Conservation (phyloP, 768 basidiomycete genomes). For the Tubosaeta sp. region DNA sequence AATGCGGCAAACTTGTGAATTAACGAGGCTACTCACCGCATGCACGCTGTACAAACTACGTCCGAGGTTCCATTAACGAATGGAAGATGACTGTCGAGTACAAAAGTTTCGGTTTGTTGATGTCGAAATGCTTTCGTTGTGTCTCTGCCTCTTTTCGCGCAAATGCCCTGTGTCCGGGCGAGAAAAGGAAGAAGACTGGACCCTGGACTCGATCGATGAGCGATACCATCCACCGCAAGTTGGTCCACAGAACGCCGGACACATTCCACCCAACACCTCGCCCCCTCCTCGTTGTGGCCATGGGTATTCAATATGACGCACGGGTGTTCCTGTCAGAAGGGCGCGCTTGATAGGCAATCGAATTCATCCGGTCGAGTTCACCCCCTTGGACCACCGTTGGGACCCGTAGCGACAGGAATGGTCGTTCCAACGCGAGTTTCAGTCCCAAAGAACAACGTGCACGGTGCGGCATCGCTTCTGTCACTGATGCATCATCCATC, state of each 20-base stretch:
- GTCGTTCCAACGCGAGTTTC: too few relatives aligned
- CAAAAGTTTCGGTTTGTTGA: too few relatives aligned
- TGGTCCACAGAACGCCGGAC: not conserved
- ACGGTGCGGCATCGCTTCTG: not conserved
- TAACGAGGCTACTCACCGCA: too few relatives aligned
- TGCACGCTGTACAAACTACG: too few relatives aligned
- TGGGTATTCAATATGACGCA: not conserved
- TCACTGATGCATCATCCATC: not conserved
- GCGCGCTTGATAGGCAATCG: too few relatives aligned
- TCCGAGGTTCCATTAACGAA: too few relatives aligned
- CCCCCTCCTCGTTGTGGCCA: constrained; percentile 9
- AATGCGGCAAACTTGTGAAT: too few relatives aligned
- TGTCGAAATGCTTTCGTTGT: not conserved
- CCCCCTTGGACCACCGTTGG: too few relatives aligned
- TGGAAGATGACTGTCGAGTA: too few relatives aligned
- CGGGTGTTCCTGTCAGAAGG: not conserved
- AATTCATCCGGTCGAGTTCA: too few relatives aligned
- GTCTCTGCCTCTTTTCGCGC: not conserved
- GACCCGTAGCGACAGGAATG: too few relatives aligned
- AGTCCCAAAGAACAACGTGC: too few relatives aligned
- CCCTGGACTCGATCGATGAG: not conserved
- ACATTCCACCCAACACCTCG: not conserved
- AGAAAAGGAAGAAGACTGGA: not conserved
- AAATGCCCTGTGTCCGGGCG: not conserved
- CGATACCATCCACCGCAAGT: not conserved